Base-by-base conservation (phyloP, 1,139 yeast species). In the Lodderomyces oxycetoniae region DNA sequence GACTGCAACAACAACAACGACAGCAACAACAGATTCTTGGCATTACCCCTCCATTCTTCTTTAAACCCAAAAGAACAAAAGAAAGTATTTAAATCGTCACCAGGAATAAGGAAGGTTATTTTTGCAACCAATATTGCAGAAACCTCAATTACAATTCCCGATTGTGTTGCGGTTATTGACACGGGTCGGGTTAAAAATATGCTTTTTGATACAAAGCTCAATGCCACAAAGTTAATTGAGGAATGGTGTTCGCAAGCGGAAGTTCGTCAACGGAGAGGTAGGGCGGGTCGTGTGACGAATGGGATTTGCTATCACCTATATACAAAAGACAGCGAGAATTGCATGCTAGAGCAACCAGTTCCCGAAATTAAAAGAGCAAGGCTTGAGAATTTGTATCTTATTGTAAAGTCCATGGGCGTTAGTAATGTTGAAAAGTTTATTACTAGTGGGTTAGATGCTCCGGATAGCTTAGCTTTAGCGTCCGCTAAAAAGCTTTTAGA, bases 251-350 rank as follows among this genome's bases (percentile, higher is more conserved):
- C 97, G 0, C 74, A 74, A 44, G 96, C 97, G 0, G 96, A 94
- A 50, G 80, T 82, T n/a, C 75, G 78, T 28, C 98, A 91, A 57
- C 74, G 98, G 59, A 70, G 96, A 53, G 98, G 98, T 53, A 85
- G 98, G 67, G 93, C 97, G n/a, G 98, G 98, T 43, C 91, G 98
- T 73, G 88, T 89, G 11, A 74, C 80, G 17, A 69, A 68, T 20
- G 98, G 98, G 40, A 65, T 66, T 9, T 88, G 96, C 43, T 91
- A 78, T 59, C 89, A 85, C 50, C 55, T 91, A 31, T 91, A 77
- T 55, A 81, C 96, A 0, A 59, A 63, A 35, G 74, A 73, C 2
- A 72, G 84, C 0, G 79, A 77, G 45, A 55, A 59, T 1, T 50
- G 58, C 4, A 83, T 88, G 93, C 60, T 71, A 8, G 61, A 69